phyloP scores from a whole-genome alignment of 352 stramenopile genomes.

The Globisporangium canariense region DNA sequence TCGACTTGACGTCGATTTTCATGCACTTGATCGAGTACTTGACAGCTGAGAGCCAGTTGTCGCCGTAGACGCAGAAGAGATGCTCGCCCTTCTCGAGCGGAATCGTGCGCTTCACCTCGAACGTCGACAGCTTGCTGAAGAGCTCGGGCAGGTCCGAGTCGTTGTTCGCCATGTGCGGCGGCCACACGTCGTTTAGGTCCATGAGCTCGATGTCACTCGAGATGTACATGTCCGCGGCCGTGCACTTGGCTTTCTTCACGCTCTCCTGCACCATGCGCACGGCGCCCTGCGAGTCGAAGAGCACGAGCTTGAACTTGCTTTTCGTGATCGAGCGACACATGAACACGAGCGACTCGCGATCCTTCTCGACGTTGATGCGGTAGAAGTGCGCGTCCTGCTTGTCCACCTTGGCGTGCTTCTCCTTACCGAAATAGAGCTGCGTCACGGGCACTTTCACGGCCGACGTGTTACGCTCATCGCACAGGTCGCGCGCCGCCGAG shows the following conservation, averaged over 20 bases:
- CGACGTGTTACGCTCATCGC: slow-evolving; percentile 70
- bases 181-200: slow-evolving; percentile 82
- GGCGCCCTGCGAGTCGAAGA: slow-evolving; percentile 75
- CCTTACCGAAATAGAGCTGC: slow-evolving; percentile 66
- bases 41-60: slow-evolving; percentile 86
- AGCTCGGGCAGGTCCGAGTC: slow-evolving; percentile 78
- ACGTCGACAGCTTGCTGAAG: slow-evolving; percentile 81
- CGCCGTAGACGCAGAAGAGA: slow-evolving; percentile 85
- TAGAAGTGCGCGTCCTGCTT: slow-evolving; percentile 90
- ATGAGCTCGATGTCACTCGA: slow-evolving; percentile 85
- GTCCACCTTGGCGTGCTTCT: slow-evolving; percentile 73
- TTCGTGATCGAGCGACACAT: slow-evolving; percentile 80
- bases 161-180: slow-evolving; percentile 36
- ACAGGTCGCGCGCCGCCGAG: slow-evolving; percentile 70
- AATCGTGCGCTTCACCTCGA: slow-evolving; percentile 80
- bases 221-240: slow-evolving; percentile 86
- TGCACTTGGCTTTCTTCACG: slow-evolving; percentile 72
- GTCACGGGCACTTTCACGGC: slow-evolving; percentile 53
- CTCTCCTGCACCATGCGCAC: slow-evolving; percentile 86
- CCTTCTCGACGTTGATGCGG: slow-evolving; percentile 67
- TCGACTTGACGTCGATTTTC: slow-evolving; percentile 62
- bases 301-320: slow-evolving; percentile 88
- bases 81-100: slow-evolving; percentile 76
- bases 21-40: slow-evolving; percentile 88
- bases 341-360: slow-evolving; percentile 74